Evolutionary conservation across 2,329 filamentous ascomycete species (phyloP), one percentile per base, ranked within the genome.

Genomic region (Colletotrichum tofieldiae): DNA sequence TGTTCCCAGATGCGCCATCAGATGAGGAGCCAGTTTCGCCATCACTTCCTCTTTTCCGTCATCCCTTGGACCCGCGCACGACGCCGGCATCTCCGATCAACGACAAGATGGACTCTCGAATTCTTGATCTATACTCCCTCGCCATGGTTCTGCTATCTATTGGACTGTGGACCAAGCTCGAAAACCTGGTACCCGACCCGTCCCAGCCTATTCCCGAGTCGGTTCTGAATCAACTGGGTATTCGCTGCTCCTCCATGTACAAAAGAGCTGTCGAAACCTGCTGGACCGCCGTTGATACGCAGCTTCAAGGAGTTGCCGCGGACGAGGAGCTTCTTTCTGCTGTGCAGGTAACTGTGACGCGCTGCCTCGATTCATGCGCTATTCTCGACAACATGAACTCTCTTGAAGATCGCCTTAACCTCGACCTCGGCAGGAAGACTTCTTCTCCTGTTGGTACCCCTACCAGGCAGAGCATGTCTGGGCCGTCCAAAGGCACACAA

Each of bases 211-310:
- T 93, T 35, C 83, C 89, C 0, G 89, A 91, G 72, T 88, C 91
- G 37, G 86, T 90, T 0, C 82, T 93, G 3, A 86, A 91, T 1
- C 89, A 90, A 74, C 83, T 94, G 1, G 88, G 91, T 0, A 88
- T 90, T 4, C 89, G 90, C 78, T 95, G 93, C 75, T 93, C 93
- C 18, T 93, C 90, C 9, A 85, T 93, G 0, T 96, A 94, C 80
- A 92, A 91, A 87, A 92, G 91, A 77, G 93, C 92, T 0, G 93
- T 94, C 2, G 89, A 93, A 77, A 87, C 89, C 3, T 95, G 93
- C 76, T 91, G 93, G 85, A 86, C 86, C 70, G 91, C 92, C n/a
- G 90, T 92, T 2, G 92, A 94, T 61, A 86, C 89, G 49, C 89
- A 91, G 69, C 81, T 90, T 9, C 81, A 83, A 0, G 87, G 86